Evolutionary conservation across 2,329 filamentous ascomycete species (phyloP), one percentile per base, ranked within the genome.

Genomic region (Hypoxylon sp.): DNA sequence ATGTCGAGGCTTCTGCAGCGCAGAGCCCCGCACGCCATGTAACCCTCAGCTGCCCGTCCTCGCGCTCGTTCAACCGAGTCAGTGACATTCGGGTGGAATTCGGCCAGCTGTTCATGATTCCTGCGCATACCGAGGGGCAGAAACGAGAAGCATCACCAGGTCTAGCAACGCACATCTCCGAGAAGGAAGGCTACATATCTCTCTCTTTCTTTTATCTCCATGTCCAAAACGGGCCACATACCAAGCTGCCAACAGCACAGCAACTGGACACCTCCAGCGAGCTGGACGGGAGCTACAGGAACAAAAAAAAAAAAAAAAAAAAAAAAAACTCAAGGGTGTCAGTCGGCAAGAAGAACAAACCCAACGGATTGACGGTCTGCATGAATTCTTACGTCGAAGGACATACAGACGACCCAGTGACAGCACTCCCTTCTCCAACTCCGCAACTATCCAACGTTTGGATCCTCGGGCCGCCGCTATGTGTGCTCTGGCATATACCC

Each of bases 391-490:
- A 50, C 57, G 47, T 55, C 42, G 38, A 42, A 53, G 54, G n/a
- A n/a, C n/a, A n/a, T n/a, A 46, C 54, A 46, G 48, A 51, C 29
- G 47, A 58, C 21, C 31, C 21, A 46, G 55, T 56, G 58, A 56
- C 50, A 56, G 57, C 53, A 40, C 46, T 33, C 38, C n/a, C n/a
- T 17, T 46, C 42, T 29, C 29, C 48, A 48, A 41, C 41, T 53
- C 23, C 41, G 26, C 42, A 40, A 50, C 41, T 50, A n/a, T 60
- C 60, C 59, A 60, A 54, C 53, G 52, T 58, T 63, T 63, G 56
- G 60, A 63, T 63, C 51, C 60, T 60, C 62, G 56, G 62, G 52
- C 59, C 62, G 59, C 53, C 55, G 50, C 56, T 57, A 64, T 65
- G 62, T 31, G 41, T 52, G 49, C 59, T 62, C 45, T 49, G 47